Conservation (phyloP, 495 filamentous ascomycete species). For the Symbiotaphrina buchneri region DNA sequence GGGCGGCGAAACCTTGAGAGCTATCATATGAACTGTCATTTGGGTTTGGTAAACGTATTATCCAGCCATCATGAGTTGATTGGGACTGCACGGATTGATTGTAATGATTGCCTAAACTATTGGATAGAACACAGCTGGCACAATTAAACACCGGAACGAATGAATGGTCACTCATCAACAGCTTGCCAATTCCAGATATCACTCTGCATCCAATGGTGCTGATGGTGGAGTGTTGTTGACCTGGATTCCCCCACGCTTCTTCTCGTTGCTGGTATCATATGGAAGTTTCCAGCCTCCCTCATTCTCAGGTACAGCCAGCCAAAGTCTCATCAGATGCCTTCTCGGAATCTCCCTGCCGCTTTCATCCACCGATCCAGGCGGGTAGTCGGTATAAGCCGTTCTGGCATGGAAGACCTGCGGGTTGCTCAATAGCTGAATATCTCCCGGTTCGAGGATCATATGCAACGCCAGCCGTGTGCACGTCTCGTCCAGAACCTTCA, state of each 20-base stretch:
- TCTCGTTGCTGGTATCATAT: constrained; percentile 56
- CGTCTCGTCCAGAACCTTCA: constrained; percentile 40
- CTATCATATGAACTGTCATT: no score
- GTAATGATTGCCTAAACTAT: no score
- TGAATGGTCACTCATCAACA: no score
- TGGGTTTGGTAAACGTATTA: no score
- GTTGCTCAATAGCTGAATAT: constrained; percentile 58
- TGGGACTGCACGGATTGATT: no score
- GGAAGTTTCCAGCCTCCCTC: constrained; percentile 77
- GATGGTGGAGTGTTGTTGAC: constrained; percentile 51
- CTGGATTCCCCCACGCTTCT: constrained; percentile 78
- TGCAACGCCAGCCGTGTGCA: constrained; percentile 42
- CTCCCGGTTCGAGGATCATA: constrained; percentile 59
- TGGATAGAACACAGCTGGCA: no score
- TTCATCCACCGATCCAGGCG: constrained; percentile 31
- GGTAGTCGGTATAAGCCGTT: constrained; percentile 42
- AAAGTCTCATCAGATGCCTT: constrained; percentile 64
- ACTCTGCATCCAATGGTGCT: constrained; percentile 49
- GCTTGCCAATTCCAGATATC: no score
- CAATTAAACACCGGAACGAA: no score
- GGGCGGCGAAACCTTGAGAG: no score
- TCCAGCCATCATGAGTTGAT: no score
- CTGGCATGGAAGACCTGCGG: constrained; percentile 46
- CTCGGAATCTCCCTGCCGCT: constrained; percentile 25
- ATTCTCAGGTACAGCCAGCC: constrained; percentile 56